phyloP scores from a whole-genome alignment of 768 basidiomycete genomes.

The Lactarius hatsudake region DNA sequence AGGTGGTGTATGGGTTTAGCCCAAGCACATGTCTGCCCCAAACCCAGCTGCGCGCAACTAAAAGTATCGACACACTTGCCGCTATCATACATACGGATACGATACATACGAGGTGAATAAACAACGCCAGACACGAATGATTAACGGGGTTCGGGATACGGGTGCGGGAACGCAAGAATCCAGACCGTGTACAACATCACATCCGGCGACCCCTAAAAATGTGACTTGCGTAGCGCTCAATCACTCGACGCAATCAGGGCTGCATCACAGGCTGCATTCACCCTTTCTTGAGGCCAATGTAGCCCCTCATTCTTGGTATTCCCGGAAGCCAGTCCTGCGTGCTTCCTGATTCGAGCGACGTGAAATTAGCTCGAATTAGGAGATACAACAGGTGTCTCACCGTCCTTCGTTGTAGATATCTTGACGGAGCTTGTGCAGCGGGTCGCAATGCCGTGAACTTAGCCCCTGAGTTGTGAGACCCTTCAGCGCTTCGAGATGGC shows the following conservation, averaged over 20 bases:
- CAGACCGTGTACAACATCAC: conserved; percentile 8
- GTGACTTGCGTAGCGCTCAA: not conserved
- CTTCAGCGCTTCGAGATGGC: conserved; percentile 13
- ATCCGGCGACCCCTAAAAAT: not conserved
- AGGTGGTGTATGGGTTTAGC: not conserved
- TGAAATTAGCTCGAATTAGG: not conserved
- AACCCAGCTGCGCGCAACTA: not conserved
- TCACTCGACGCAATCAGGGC: not conserved
- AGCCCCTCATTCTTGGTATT: not conserved
- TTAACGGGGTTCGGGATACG: not conserved
- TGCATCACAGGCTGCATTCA: conserved; percentile 15
- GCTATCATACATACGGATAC: not conserved
- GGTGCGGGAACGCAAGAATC: not conserved
- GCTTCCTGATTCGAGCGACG: conserved; percentile 6
- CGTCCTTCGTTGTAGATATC: conserved; percentile 10
- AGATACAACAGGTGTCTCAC: not conserved
- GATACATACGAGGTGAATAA: not conserved
- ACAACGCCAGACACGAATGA: not conserved
- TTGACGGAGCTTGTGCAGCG: conserved; percentile 9
- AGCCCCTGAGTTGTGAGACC: conserved; percentile 11
- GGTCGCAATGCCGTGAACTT: conserved; percentile 11
- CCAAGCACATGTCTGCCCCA: not conserved
- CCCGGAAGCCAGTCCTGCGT: conserved; percentile 8
- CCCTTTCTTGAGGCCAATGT: conserved; percentile 10
- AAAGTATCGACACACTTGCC: not conserved